Base-by-base conservation (phyloP, 805 yeast genomes). In the Pichia nanzhaoensis region DNA sequence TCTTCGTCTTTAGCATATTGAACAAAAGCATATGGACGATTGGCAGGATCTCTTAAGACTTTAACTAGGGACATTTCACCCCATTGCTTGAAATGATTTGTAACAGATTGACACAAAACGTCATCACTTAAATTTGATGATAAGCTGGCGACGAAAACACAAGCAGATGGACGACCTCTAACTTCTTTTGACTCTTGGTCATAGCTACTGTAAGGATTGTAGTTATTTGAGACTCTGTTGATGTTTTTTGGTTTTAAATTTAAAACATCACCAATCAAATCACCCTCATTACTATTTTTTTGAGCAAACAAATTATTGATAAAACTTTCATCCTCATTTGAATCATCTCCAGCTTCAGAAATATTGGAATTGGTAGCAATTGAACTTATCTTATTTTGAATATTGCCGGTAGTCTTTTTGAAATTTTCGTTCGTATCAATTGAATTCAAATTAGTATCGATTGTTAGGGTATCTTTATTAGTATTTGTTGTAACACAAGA, bases 1-100 rank as follows among this genome's bases (percentile, higher is more conserved):
- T 84, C 91, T 8, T 65, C 68, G 51, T 84, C 93, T 46, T 68
- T 77, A 8, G 77, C 69, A 60, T 84, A 89, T 65, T 89, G 96
- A 38, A 89, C 95, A 71, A 89, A 89, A 0, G 96, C 96, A 64
- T 89, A 89, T 2, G 97, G 97, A 39, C 95, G 71, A 57, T 84
- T 83, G 19, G 79, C 71, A 14, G 84, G 78, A 65, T 89, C 96
- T 44, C 95, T 70, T 47, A 89, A 70, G 2, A 89, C 95, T 58
- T 89, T 89, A 14, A 87, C 95, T 19, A 82, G 67, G 2, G 80
- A 71, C 34, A 86, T 67, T 35, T 72, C 68, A 7, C 96, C 95
- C 80, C 82, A 89, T 58, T 76, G 69, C 47, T 68, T 64, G 54
- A 89, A 87, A 57, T 79, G 88, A 30, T 73, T 66, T 2, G 80